Percentiles rank a stretch among this genome's conserved stretches.
These are phyloP conservation scores for Kockiozyma suomiensis DNA, from an alignment of 805 yeast genomes.

Conservation along the genomic window DNA sequence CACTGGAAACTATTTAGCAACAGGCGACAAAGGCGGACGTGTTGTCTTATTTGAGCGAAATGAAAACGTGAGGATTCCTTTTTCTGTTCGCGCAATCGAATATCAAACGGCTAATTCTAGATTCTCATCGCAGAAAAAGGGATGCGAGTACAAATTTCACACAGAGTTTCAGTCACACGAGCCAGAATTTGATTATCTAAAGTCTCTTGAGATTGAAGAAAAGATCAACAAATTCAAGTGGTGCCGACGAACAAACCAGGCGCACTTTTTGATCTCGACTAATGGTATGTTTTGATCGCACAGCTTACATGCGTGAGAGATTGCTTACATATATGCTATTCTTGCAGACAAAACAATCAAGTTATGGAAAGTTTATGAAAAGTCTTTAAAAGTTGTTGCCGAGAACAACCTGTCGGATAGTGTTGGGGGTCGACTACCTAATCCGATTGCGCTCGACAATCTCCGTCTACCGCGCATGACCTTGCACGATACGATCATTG, in stretches of 20 bases:
- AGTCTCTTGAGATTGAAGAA: constrained; percentile 95
- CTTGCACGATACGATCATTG: constrained; percentile 91
- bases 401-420: constrained; percentile 78
- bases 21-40: constrained; percentile 98
- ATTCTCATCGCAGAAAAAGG: constrained; percentile 48
- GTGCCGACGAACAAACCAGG: constrained; percentile 84
- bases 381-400: constrained; percentile 85
- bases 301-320: too few species aligned
- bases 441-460: constrained; percentile 39
- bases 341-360: constrained; percentile 86
- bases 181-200: constrained; percentile 96
- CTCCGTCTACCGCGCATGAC: constrained; percentile 84
- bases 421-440: constrained; percentile 30
- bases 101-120: not conserved
- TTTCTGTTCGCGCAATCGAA: not conserved
- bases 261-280: constrained; percentile 87
- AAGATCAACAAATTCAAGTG: constrained; percentile 97
- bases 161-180: constrained; percentile 98
- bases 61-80: constrained; percentile 45
- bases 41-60: constrained; percentile 94
- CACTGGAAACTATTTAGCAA: constrained; percentile 92
- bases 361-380: constrained; percentile 93
- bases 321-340: not conserved
- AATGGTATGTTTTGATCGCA: constrained; percentile 46
- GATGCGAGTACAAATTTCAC: constrained; percentile 90